Evolutionary conservation across 83 land plant species (phyloP).

Genomic region (Diphasiastrum complanatum): DNA sequence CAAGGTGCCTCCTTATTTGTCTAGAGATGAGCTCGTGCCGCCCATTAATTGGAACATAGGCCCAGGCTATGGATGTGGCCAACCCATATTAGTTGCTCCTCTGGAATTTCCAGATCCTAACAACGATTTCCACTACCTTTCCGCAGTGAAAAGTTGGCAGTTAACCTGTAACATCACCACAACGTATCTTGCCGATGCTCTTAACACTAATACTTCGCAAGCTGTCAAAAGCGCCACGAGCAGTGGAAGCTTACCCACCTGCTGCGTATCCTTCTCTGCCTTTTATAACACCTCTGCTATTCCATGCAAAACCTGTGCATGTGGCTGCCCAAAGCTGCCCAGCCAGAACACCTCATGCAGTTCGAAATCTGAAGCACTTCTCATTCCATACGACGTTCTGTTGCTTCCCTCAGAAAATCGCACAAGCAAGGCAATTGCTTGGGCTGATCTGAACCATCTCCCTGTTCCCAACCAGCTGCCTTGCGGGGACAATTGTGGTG

Average conservation of each 20-base stretch:
- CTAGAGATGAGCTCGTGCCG: constrained; percentile 44
- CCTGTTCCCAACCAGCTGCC: constrained; percentile 23
- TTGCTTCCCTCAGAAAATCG: constrained; percentile 67
- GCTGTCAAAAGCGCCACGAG: constrained; percentile 1
- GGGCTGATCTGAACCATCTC: constrained; percentile 48
- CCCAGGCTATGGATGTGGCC: constrained; percentile 43
- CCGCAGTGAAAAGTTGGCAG: constrained; percentile 69
- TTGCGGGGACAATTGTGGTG: constrained; percentile 37
- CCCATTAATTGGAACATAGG: constrained; percentile 52
- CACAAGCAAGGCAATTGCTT: constrained; percentile 47
- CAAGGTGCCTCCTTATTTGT: constrained; percentile 61
- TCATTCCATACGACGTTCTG: constrained; percentile 59
- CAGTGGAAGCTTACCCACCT: constrained; percentile 22
- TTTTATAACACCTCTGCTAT: constrained; percentile 60
- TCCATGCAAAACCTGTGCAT: constrained; percentile 71
- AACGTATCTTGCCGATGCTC: not conserved
- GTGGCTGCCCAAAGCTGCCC: constrained; percentile 47
- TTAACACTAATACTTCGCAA: not conserved
- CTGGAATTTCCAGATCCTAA: constrained; percentile 59
- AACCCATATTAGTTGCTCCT: constrained; percentile 52
- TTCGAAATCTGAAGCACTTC: constrained; percentile 39
- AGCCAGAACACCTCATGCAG: constrained; percentile 38
- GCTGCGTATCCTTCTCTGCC: constrained; percentile 84
- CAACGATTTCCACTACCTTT: constrained; percentile 28
- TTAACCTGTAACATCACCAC: constrained; percentile 60